phyloP scores from a whole-genome alignment of 768 basidiomycete genomes.

The Amyloporia xantha region DNA sequence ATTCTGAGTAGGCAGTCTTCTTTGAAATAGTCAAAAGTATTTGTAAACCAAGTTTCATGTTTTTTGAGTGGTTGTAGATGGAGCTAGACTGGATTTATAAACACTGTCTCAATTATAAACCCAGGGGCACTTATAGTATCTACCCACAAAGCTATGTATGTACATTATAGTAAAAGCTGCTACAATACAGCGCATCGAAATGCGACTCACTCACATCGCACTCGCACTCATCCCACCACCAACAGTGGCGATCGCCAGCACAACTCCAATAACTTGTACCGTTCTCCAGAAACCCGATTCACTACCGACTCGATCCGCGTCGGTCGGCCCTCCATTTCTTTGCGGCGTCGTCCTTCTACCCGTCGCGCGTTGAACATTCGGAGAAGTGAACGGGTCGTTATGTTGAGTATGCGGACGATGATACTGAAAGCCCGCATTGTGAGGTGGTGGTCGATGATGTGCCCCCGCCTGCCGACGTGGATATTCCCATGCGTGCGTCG shows the following conservation, averaged over 20 bases:
- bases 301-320: constrained; percentile 13
- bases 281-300: constrained; percentile 19
- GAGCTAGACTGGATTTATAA: too few relatives aligned
- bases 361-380: constrained; percentile 22
- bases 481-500: constrained; percentile 33
- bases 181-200: too few relatives aligned
- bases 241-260: constrained; percentile 22
- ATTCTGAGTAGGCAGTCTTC: too few relatives aligned
- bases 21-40: too few relatives aligned
- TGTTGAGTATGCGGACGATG: constrained; percentile 4
- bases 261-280: constrained; percentile 22
- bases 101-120: too few relatives aligned
- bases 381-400: constrained; percentile 21
- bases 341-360: constrained; percentile 9
- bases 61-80: too few relatives aligned
- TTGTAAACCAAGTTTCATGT: too few relatives aligned
- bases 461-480: constrained; percentile 10
- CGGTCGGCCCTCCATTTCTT: constrained; percentile 4
- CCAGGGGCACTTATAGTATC: too few relatives aligned
- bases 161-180: too few relatives aligned
- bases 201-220: constrained; percentile 14
- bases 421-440: constrained; percentile 8
- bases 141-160: too few relatives aligned
- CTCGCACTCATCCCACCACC: constrained; percentile 22
- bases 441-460: constrained; percentile 9